Conservation (phyloP, 2,329 filamentous ascomycete genomes). For the Fusarium secorum region DNA sequence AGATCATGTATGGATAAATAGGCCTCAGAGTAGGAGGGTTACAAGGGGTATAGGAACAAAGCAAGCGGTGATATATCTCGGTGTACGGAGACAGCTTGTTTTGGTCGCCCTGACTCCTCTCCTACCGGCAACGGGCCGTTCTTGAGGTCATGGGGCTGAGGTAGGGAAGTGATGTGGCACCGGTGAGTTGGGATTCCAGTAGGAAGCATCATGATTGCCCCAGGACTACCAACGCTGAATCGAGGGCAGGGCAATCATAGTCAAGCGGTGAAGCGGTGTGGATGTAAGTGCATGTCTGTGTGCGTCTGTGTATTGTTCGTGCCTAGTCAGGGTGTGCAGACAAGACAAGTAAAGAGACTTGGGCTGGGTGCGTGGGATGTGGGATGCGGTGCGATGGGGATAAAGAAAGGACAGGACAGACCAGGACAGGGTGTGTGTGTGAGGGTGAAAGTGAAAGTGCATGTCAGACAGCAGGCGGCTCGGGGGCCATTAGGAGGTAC, state of each 20-base stretch:
- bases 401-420: background rate
- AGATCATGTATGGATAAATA: conserved; percentile 24
- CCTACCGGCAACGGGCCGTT: conserved; percentile 30
- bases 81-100: conserved; percentile 20
- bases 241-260: conserved; percentile 28
- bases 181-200: conserved; percentile 37
- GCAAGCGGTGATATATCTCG: conserved; percentile 30
- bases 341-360: conserved; percentile 15
- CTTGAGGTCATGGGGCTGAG: conserved; percentile 39
- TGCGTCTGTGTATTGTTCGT: conserved; percentile 33
- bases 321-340: conserved; percentile 33
- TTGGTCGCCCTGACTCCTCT: conserved; percentile 25
- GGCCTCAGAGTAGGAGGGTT: conserved; percentile 16
- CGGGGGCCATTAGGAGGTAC: conserved; percentile 35
- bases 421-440: conserved; percentile 20
- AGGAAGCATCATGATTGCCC: conserved; percentile 35
- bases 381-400: conserved; percentile 18
- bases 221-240: conserved; percentile 20
- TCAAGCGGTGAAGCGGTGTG: conserved; percentile 41
- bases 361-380: conserved; percentile 26
- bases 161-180: conserved; percentile 42
- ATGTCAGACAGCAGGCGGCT: conserved; percentile 37
- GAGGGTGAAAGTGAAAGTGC: conserved; percentile 14
- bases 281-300: conserved; percentile 33
- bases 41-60: conserved; percentile 24